Evolutionary conservation across 140 eudicot species (phyloP).

Genomic region (Erigeron philadelphicus): DNA sequence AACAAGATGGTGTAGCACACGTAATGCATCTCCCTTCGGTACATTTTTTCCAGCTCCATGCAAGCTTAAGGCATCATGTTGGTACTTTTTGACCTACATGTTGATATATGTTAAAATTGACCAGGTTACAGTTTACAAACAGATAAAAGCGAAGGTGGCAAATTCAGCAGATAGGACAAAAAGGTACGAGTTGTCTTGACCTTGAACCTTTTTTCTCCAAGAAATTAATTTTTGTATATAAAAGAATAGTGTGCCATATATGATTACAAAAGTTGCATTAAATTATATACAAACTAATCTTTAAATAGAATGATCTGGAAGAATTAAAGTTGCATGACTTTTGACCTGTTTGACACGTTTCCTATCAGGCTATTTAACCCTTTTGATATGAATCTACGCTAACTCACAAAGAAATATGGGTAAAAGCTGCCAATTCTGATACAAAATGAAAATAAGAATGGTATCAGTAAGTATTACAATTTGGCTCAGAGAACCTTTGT

Average conservation of each 20-base stretch:
- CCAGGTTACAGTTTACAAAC: slow-evolving; percentile 1
- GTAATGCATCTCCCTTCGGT: slow-evolving; percentile 79
- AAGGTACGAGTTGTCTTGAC: neutral
- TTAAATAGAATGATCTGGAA: too few species aligned
- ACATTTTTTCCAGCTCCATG: slow-evolving; percentile 85
- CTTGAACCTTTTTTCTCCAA: neutral
- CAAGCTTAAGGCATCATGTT: slow-evolving; percentile 58
- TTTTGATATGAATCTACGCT: too few species aligned
- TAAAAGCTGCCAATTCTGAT: neutral
- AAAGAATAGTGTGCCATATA: too few species aligned
- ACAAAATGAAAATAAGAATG: neutral
- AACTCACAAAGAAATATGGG: neutral
- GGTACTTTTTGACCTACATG: slow-evolving; percentile 69
- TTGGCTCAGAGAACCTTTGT: slow-evolving; percentile 81
- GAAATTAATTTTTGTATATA: too few species aligned
- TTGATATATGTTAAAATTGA: slow-evolving; percentile 7
- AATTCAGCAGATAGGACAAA: neutral
- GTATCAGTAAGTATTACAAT: slow-evolving; percentile 40
- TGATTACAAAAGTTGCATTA: too few species aligned
- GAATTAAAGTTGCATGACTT: too few species aligned
- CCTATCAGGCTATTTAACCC: too few species aligned
- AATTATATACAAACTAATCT: too few species aligned
- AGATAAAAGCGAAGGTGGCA: neutral
- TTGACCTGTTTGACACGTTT: neutral
- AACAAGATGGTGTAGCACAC: slow-evolving; percentile 77